Conservation (phyloP, 2,329 filamentous ascomycete species). For the Paracoccidioides brasiliensis region DNA sequence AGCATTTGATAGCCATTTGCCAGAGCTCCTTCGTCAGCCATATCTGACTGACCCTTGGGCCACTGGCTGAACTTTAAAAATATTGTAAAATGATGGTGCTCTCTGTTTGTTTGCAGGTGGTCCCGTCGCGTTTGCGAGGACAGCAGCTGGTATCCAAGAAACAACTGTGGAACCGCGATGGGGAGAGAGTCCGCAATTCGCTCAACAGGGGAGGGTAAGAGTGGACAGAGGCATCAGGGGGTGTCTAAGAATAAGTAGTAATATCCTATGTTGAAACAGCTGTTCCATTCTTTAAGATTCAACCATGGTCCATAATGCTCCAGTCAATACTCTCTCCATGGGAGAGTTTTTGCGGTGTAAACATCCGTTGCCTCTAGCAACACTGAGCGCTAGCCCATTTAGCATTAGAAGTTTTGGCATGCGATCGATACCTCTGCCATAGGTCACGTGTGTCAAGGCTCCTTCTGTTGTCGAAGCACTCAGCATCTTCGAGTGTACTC, state of each 20-base stretch:
- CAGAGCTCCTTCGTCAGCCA: constrained; percentile 42
- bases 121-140: background rate
- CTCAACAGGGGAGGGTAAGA: background rate
- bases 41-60: constrained; percentile 16
- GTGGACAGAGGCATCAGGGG: background rate
- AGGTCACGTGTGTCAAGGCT: too few relatives aligned
- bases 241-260: background rate
- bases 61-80: background rate
- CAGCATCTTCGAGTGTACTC: too few relatives aligned
- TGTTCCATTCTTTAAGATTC: background rate
- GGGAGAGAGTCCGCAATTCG: background rate
- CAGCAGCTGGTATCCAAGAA: background rate
- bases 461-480: too few relatives aligned
- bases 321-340: background rate
- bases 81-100: background rate
- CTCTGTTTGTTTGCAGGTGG: background rate
- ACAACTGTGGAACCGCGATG: background rate
- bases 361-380: constrained; percentile 12
- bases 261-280: background rate
- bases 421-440: too few relatives aligned
- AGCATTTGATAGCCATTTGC: constrained; percentile 85
- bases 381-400: constrained; percentile 6
- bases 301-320: background rate
- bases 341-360: background rate
- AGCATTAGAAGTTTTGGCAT: background rate